A percentile compares a stretch with the other conserved stretches of the same genome.
These are phyloP conservation scores for Sedum album DNA, from an alignment of 164 flowering plant species.

Conservation along the genomic window DNA sequence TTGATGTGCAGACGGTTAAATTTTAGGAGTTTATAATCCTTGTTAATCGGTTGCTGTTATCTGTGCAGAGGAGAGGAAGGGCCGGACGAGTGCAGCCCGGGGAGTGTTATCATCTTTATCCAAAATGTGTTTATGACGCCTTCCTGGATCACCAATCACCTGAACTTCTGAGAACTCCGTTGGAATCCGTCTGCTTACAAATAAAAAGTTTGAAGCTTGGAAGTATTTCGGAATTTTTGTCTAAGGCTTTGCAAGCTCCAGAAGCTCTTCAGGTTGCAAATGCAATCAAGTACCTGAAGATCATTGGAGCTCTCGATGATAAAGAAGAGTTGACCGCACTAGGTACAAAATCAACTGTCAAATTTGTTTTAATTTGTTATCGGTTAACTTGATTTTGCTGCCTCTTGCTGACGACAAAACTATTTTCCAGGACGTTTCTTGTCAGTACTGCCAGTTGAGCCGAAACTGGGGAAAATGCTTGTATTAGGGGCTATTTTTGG, in stretches of 20 bases:
- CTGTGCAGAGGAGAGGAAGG: background rate
- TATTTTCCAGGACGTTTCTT: background rate
- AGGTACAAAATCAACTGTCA: slow-evolving; percentile 29
- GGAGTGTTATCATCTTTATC: slow-evolving; percentile 17
- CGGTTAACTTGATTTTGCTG: background rate
- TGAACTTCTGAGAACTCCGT: slow-evolving; percentile 85
- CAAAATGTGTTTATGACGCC: slow-evolving; percentile 85
- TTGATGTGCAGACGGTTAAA: too few species aligned
- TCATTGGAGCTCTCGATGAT: slow-evolving; percentile 84
- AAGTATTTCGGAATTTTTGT: slow-evolving; percentile 80
- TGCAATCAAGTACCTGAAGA: slow-evolving; percentile 50
- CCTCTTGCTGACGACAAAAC: background rate
- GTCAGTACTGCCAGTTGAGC: slow-evolving; percentile 78
- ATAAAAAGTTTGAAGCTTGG: slow-evolving; percentile 91
- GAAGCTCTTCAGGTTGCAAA: slow-evolving; percentile 89
- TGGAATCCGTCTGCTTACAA: slow-evolving; percentile 92
- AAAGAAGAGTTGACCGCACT: slow-evolving; percentile 73
- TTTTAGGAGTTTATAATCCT: too few species aligned
- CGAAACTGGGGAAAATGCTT: slow-evolving; percentile 99
- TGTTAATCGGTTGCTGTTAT: background rate
- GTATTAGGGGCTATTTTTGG: slow-evolving; percentile 80
- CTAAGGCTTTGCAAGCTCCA: slow-evolving; percentile 87
- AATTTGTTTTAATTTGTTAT: too few species aligned
- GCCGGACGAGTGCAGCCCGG: background rate
- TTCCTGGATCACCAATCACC: slow-evolving; percentile 90